Evolutionary conservation across 306 rosid species (phyloP).

Genomic region (Amphicarpaea edgeworthii): DNA sequence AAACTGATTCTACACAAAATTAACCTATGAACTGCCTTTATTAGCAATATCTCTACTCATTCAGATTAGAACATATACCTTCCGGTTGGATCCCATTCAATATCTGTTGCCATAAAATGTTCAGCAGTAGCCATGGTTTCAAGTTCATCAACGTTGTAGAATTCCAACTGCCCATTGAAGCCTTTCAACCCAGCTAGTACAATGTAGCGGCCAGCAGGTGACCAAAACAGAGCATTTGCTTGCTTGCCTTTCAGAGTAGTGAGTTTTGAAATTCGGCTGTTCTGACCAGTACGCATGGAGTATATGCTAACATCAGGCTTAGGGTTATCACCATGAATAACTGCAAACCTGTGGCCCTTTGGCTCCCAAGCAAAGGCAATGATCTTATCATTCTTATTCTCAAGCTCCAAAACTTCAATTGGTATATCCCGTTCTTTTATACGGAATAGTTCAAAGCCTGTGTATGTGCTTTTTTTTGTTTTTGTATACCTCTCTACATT

Average conservation of each 20-base stretch:
- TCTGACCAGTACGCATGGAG: conserved; percentile 70
- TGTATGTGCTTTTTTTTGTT: conserved; percentile 80
- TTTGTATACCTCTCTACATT: conserved; percentile 79
- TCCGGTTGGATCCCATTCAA: conserved; percentile 97
- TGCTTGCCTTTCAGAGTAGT: conserved; percentile 83
- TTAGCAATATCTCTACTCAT: neutral
- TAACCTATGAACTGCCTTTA: neutral
- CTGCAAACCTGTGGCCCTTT: conserved; percentile 81
- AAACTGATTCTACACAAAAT: conserved; percentile 8
- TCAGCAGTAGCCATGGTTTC: conserved; percentile 85
- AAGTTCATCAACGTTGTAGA: conserved; percentile 83
- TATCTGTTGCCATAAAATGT: conserved; percentile 85
- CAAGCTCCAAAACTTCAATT: conserved; percentile 85
- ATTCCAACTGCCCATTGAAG: conserved; percentile 75
- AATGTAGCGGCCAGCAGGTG: conserved; percentile 77
- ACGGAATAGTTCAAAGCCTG: conserved; percentile 87
- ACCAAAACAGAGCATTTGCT: conserved; percentile 90
- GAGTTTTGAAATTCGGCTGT: conserved; percentile 80
- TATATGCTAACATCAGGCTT: conserved; percentile 83
- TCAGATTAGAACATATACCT: conserved; percentile 54
- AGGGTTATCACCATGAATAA: conserved; percentile 87
- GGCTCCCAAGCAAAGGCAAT: conserved; percentile 98
- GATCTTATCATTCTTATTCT: conserved; percentile 89
- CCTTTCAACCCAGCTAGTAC: conserved; percentile 86
- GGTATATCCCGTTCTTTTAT: conserved; percentile 89